These are phyloP conservation scores for Pseudohyphozyma bogoriensis DNA, from an alignment of 768 basidiomycete species.

Conservation along the genomic window DNA sequence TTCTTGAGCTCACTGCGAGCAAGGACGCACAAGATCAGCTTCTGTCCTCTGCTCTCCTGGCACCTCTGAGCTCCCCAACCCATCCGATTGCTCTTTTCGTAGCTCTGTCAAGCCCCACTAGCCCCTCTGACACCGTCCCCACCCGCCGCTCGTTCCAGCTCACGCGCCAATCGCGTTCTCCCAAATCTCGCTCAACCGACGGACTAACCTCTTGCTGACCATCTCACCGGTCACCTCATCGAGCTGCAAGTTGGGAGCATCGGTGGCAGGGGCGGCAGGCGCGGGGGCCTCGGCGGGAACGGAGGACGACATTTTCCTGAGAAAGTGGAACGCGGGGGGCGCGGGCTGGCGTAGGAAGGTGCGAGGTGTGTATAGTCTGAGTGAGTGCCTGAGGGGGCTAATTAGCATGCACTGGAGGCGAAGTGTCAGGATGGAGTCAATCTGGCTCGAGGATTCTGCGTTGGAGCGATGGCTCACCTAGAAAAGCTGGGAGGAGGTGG, in stretches of 20 bases:
- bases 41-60: no score
- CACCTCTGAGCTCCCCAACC: no score
- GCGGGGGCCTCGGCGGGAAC: conserved; percentile 9
- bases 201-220: conserved; percentile 84
- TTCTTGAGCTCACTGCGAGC: conserved; percentile 87
- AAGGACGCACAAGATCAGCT: conserved; percentile 29
- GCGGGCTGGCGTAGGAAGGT: not conserved
- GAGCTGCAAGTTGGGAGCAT: conserved; percentile 36
- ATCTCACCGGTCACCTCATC: conserved; percentile 75
- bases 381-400: conserved; percentile 11
- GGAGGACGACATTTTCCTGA: conserved; percentile 5
- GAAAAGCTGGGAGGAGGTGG: no score
- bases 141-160: not conserved
- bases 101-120: no score
- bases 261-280: not conserved
- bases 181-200: not conserved
- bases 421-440: not conserved
- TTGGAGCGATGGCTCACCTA: no score
- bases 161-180: not conserved
- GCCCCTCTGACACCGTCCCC: not conserved
- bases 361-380: not conserved
- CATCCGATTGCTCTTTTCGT: no score
- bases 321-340: not conserved
- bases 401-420: conserved; percentile 25
- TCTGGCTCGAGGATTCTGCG: no score